Percentiles rank a stretch among this genome's conserved stretches.
Conservation (phyloP, 805 yeast genomes). For the Grigorovia humatica region DNA sequence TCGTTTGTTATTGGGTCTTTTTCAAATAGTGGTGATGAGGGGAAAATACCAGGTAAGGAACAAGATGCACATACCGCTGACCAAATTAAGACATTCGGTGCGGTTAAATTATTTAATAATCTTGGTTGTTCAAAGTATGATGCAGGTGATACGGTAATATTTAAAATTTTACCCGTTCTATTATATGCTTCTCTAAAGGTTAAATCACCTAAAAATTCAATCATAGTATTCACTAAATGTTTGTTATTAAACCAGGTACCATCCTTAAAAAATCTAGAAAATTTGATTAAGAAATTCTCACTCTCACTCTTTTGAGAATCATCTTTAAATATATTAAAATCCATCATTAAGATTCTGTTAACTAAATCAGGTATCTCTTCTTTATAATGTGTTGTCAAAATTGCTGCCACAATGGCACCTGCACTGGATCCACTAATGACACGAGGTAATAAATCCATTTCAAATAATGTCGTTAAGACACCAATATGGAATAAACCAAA, state of each 20-base stretch:
- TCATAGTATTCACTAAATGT: conserved; percentile 62
- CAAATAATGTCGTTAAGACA: conserved; percentile 66
- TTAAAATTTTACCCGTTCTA: conserved; percentile 80
- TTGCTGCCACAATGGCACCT: conserved; percentile 85
- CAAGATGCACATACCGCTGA: conserved; percentile 88
- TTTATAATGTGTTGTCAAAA: conserved; percentile 72
- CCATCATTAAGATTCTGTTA: conserved; percentile 30
- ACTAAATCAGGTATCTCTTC: conserved; percentile 56
- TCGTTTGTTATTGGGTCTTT: conserved; percentile 64
- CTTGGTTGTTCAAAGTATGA: conserved; percentile 84
- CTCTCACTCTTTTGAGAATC: conserved; percentile 39
- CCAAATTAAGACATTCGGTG: conserved; percentile 73
- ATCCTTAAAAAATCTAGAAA: conserved; percentile 54
- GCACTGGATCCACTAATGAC: conserved; percentile 90
- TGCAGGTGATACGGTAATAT: conserved; percentile 86
- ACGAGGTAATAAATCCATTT: conserved; percentile 64
- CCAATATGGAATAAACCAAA: conserved; percentile 90
- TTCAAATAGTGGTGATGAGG: conserved; percentile 73
- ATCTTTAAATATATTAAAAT: conserved; percentile 48
- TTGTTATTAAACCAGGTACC: conserved; percentile 83
- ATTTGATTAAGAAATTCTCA: conserved; percentile 40
- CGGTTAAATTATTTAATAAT: conserved; percentile 62
- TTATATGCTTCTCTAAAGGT: conserved; percentile 91
- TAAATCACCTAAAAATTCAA: conserved; percentile 68
- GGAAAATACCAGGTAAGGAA: conserved; percentile 82